A percentile compares a stretch with the other conserved stretches of the same genome.
phyloP scores from a whole-genome alignment of 2,329 filamentous ascomycete genomes.

The Thielaviopsis euricoi region DNA sequence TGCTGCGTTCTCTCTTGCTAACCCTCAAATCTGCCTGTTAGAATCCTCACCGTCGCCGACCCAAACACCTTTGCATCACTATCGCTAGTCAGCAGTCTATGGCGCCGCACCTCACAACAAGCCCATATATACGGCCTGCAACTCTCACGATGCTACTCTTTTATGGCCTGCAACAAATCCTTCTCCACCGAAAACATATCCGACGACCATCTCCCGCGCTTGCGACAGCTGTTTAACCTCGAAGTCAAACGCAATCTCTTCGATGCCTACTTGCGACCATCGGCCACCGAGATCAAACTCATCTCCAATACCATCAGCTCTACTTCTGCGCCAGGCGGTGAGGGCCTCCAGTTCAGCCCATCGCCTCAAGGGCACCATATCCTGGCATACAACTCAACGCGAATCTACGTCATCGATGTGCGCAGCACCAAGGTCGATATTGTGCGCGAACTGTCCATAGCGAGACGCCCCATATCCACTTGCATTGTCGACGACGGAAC shows the following conservation, averaged over 20 bases:
- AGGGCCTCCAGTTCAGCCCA: conserved; percentile 71
- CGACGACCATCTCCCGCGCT: conserved; percentile 35
- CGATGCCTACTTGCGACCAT: conserved; percentile 56
- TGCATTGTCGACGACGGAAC: conserved; percentile 67
- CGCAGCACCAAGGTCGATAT: conserved; percentile 43
- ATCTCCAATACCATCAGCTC: conserved; percentile 74
- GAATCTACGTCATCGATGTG: conserved; percentile 64
- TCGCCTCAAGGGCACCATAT: conserved; percentile 60
- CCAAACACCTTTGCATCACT: conserved; percentile 51
- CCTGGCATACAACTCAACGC: conserved; percentile 69
- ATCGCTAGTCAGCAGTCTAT: conserved; percentile 46
- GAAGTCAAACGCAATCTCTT: conserved; percentile 66
- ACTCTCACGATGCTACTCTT: conserved; percentile 43
- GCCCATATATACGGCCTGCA: conserved; percentile 46
- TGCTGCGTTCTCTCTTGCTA: conserved; percentile 10
- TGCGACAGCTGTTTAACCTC: conserved; percentile 50
- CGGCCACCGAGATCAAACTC: conserved; percentile 56
- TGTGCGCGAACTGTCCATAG: conserved; percentile 62
- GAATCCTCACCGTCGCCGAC: conserved; percentile 43
- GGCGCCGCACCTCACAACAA: conserved; percentile 47
- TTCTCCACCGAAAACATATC: conserved; percentile 21
- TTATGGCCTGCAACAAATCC: conserved; percentile 32
- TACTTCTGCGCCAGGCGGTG: conserved; percentile 65
- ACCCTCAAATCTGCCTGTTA: conserved; percentile 18
- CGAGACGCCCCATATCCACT: conserved; percentile 56